phyloP scores from a whole-genome alignment of 2,329 filamentous ascomycete genomes.

The Fusarium stilboides region DNA sequence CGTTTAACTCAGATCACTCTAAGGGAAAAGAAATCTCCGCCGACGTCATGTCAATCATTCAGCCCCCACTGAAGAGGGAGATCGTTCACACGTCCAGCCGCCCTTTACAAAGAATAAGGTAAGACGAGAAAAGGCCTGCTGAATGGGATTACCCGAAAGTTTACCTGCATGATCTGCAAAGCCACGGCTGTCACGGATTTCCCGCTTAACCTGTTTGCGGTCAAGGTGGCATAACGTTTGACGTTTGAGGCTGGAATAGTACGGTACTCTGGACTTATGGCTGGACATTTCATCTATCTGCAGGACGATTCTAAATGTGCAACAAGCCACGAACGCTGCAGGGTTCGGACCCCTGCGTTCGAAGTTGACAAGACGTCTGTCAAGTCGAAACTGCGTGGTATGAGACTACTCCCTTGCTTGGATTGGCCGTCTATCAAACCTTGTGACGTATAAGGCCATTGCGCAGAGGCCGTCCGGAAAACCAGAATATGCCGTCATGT shows the following conservation, averaged over 20 bases:
- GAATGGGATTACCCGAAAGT: not conserved
- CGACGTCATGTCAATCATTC: slow-evolving; percentile 34
- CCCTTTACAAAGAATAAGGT: not conserved
- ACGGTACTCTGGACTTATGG: slow-evolving; percentile 23
- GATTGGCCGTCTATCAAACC: slow-evolving; percentile 26
- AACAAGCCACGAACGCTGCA: slow-evolving; percentile 15
- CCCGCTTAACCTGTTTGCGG: slow-evolving; percentile 26
- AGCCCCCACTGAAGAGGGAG: slow-evolving; percentile 1
- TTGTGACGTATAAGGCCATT: slow-evolving; percentile 33
- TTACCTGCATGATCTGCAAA: slow-evolving; percentile 22
- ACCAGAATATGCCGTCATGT: slow-evolving; percentile 43
- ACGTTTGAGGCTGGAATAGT: slow-evolving; percentile 26
- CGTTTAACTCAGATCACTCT: not conserved
- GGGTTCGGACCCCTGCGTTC: slow-evolving; percentile 9
- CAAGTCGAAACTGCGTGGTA: slow-evolving; percentile 5
- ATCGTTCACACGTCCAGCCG: not conserved
- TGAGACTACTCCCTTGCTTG: slow-evolving; percentile 31
- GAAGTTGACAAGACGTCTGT: not conserved
- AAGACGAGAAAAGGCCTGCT: not conserved
- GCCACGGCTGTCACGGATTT: slow-evolving; percentile 33
- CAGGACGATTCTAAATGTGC: slow-evolving; percentile 3
- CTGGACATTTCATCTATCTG: slow-evolving; percentile 26
- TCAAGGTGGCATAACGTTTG: slow-evolving; percentile 20
- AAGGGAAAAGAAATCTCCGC: slow-evolving; percentile 17
- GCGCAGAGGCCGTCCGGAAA: slow-evolving; percentile 8